A percentile compares a stretch with the other conserved stretches of the same genome.
Conservation (phyloP, 2,329 filamentous ascomycete species). For the Xylaria sp. region DNA sequence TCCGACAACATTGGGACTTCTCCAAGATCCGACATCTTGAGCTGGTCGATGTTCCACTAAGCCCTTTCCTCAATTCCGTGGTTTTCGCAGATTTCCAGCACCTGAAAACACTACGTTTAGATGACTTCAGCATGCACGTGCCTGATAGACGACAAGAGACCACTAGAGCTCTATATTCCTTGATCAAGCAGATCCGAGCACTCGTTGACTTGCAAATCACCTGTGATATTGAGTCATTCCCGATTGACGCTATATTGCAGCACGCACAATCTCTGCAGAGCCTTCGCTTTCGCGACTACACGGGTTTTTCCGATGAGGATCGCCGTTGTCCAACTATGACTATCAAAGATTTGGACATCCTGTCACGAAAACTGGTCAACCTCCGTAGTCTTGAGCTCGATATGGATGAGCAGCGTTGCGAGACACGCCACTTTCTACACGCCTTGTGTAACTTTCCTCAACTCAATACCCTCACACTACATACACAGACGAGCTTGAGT, state of each 20-base stretch:
- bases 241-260: conserved; percentile 53
- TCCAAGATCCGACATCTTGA: conserved; percentile 55
- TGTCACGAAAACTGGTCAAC: conserved; percentile 49
- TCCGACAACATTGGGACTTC: conserved; percentile 59
- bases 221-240: conserved; percentile 56
- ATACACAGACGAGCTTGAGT: conserved; percentile 57
- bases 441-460: conserved; percentile 54
- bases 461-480: conserved; percentile 56
- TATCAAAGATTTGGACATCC: conserved; percentile 48
- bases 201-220: conserved; percentile 55
- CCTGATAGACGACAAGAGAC: conserved; percentile 54
- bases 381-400: conserved; percentile 60
- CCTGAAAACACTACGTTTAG: conserved; percentile 54
- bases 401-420: conserved; percentile 55
- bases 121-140: conserved; percentile 59
- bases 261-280: conserved; percentile 54
- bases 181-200: conserved; percentile 54
- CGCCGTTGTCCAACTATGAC: conserved; percentile 56
- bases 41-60: conserved; percentile 58
- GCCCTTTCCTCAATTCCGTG: conserved; percentile 58
- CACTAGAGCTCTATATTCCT: conserved; percentile 52
- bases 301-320: conserved; percentile 58
- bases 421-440: conserved; percentile 53
- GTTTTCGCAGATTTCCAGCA: conserved; percentile 51
- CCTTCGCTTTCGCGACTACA: conserved; percentile 59